phyloP scores from a whole-genome alignment of 2,329 filamentous ascomycete species.

The Dothideomycetes sp. region DNA sequence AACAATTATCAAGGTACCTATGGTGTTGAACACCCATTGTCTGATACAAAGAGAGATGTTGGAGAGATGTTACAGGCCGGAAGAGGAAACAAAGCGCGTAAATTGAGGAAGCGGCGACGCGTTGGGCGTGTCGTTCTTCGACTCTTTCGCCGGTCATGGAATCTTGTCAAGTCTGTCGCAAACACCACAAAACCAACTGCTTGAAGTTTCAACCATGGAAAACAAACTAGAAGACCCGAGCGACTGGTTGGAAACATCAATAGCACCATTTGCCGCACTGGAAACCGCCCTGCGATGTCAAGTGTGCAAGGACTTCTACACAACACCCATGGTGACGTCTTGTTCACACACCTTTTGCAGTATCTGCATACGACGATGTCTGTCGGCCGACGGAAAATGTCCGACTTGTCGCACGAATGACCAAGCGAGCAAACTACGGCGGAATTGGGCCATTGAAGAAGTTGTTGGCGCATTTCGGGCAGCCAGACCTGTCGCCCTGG shows the following conservation, averaged over 20 bases:
- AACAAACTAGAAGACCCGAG: conserved; percentile 59
- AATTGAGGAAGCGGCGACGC: no score
- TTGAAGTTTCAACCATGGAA: conserved; percentile 11
- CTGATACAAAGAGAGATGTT: no score
- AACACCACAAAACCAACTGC: no score
- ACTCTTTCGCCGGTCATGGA: no score
- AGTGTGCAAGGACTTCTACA: conserved; percentile 96
- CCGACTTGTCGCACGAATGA: conserved; percentile 71
- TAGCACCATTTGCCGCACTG: conserved; percentile 58
- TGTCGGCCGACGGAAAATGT: conserved; percentile 77
- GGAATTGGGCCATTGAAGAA: conserved; percentile 79
- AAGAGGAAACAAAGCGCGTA: no score
- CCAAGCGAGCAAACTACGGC: conserved; percentile 74
- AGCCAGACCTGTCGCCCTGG: conserved; percentile 53
- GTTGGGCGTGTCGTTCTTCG: no score
- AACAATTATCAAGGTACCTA: no score
- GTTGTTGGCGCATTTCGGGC: conserved; percentile 68
- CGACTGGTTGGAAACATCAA: conserved; percentile 67
- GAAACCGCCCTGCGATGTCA: conserved; percentile 87
- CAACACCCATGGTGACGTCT: conserved; percentile 86
- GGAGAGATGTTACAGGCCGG: no score
- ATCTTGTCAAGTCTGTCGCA: no score
- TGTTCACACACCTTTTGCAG: conserved; percentile 97
- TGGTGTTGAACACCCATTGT: no score
- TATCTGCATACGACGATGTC: conserved; percentile 78